These are phyloP conservation scores for Cutaneotrichosporon dermatis DNA, from an alignment of 1,284 basidiomycete species.

Conservation along the genomic window DNA sequence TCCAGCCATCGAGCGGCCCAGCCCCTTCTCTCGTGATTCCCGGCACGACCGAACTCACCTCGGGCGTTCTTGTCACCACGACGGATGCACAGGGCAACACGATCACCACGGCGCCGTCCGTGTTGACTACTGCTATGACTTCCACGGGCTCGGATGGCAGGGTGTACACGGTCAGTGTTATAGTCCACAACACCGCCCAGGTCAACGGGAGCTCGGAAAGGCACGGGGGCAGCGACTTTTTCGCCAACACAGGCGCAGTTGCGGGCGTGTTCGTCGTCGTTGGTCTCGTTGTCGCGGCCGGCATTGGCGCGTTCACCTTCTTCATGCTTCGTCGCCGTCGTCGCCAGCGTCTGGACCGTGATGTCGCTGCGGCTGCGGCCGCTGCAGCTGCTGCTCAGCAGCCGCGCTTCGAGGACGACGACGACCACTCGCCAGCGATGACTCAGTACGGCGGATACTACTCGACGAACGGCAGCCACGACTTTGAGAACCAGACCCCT, in stretches of 20 bases:
- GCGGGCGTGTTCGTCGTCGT: conserved; percentile 50
- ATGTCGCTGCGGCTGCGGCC: conserved; percentile 49
- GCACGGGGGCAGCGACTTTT: conserved; percentile 34
- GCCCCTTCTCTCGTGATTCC: background rate
- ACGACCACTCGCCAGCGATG: conserved; percentile 40
- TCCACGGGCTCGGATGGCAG: conserved; percentile 23
- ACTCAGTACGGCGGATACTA: conserved; percentile 47
- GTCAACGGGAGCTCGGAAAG: conserved; percentile 10
- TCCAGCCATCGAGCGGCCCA: background rate
- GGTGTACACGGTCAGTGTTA: conserved; percentile 40
- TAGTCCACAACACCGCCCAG: conserved; percentile 33
- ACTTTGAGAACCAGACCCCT: conserved; percentile 10
- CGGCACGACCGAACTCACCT: background rate
- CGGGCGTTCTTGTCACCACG: conserved; percentile 1
- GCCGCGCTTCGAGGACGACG: conserved; percentile 43
- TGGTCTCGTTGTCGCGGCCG: conserved; percentile 44
- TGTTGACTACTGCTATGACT: background rate
- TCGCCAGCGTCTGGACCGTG: conserved; percentile 47
- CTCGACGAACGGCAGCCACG: conserved; percentile 23
- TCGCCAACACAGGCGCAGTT: conserved; percentile 49
- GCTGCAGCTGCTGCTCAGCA: conserved; percentile 45
- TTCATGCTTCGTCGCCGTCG: conserved; percentile 46
- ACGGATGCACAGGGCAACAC: conserved; percentile 9
- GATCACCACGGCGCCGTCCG: background rate
- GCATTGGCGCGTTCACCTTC: conserved; percentile 42